Base-by-base conservation (phyloP, 192 early-diverging fungal genomes). In the Podila verticillata region DNA sequence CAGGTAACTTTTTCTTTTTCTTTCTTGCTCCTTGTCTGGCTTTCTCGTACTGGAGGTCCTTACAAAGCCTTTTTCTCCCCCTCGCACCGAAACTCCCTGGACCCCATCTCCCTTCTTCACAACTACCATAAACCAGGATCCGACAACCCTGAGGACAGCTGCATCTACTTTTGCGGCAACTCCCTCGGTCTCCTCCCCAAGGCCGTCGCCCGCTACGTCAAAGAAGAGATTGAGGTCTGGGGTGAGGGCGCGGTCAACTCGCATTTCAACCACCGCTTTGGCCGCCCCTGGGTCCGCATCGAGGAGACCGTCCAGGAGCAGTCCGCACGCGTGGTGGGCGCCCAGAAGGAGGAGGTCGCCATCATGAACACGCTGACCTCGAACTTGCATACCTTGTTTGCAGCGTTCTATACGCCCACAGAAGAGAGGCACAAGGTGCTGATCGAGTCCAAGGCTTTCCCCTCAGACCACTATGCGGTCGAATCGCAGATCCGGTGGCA, bases 161-260 rank as follows among this genome's bases (percentile, higher is more conserved):
- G 85, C 56, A 84, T 91, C 15, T 99, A 99, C 81, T 85, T 99
- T 58, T 95, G 95, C 81, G 98, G 98, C 28, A 98, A 99, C 85
- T 97, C 96, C 9, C 88, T 99, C 15, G 96, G 98, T 6, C 85
- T 98, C 68, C 87, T 93, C 79, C 96, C 98, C 36, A 89, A 86
- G 48, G 78, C 85, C 15, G 88, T 93, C 1, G 81, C 87, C 24
- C 82, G 83, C 12, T 79, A 92, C 7, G 73, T 99, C n/a, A 88
- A 86, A 54, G 90, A 99, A 83, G 98, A 99, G 79, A 83, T 99
- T 67, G 91, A 97, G 56, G 91, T 93, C 44, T 99, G 98, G 98
- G 91, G 88, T 61, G 69, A 86, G 57, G 91, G 90, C 15, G 97
- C 94, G 31, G 98, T 99, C 19, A 77, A 90, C 32, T 96, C 94